Conservation (phyloP, 148 eudicot species). For the Chenopodium berlandieri region DNA sequence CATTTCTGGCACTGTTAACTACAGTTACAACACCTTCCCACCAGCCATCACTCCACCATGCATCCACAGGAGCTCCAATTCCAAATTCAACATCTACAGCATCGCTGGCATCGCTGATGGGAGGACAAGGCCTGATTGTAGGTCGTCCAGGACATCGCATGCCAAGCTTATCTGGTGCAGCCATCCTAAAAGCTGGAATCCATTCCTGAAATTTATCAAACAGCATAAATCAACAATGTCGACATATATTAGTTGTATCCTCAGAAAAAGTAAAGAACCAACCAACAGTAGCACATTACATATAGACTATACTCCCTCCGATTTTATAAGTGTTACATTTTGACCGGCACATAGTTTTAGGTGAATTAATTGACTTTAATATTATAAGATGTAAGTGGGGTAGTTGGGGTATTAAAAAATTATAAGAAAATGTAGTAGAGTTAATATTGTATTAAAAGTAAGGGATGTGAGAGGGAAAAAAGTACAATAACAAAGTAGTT, state of each 20-base stretch:
- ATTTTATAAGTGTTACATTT: too few species aligned
- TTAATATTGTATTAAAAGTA: too few species aligned
- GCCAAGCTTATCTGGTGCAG: conserved; percentile 76
- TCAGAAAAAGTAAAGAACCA: neutral
- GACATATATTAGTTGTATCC: neutral
- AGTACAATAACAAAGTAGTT: too few species aligned
- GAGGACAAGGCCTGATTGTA: conserved; percentile 64
- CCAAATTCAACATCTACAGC: conserved; percentile 33
- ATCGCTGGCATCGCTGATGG: conserved; percentile 28
- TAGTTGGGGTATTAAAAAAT: too few species aligned
- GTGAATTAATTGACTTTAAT: too few species aligned
- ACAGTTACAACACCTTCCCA: conserved; percentile 89
- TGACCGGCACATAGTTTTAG: too few species aligned
- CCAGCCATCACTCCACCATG: conserved; percentile 99
- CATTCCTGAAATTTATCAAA: conserved; percentile 57
- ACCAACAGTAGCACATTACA: neutral
- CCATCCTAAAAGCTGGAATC: conserved; percentile 70
- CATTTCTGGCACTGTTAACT: conserved; percentile 31
- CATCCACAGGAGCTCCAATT: conserved; percentile 81
- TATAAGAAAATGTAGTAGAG: too few species aligned
- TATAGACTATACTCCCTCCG: neutral
- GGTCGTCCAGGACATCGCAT: conserved; percentile 70
- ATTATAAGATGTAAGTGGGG: too few species aligned
- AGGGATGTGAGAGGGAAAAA: too few species aligned
- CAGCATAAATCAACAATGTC: neutral